These are phyloP conservation scores for Lentinula raphanica DNA, from an alignment of 768 basidiomycete genomes.

Conservation along the genomic window DNA sequence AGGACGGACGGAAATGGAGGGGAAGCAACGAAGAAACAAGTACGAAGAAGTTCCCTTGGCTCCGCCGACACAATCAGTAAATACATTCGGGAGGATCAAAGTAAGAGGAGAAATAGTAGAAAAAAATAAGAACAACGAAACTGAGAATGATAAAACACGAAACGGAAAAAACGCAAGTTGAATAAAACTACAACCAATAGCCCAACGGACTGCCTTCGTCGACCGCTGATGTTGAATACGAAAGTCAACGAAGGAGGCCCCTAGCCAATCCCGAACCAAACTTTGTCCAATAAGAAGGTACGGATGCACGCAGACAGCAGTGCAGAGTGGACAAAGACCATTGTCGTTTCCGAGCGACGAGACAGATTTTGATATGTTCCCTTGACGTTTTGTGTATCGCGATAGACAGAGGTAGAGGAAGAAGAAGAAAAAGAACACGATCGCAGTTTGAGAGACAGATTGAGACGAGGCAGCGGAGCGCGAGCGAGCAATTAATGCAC, in stretches of 20 bases:
- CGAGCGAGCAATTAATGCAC: conserved; percentile 1
- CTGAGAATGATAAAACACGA: conserved; percentile 10
- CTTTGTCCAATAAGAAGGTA: neutral
- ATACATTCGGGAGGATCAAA: neutral
- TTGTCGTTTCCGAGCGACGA: neutral
- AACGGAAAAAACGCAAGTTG: conserved; percentile 15
- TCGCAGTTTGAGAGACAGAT: neutral
- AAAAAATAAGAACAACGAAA: conserved; percentile 30
- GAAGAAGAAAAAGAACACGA: neutral
- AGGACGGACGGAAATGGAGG: neutral
- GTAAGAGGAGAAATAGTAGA: conserved; percentile 19
- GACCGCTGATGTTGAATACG: conserved; percentile 8
- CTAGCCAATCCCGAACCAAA: conserved; percentile 1
- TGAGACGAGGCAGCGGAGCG: neutral
- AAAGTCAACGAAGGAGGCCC: conserved; percentile 9
- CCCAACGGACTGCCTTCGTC: conserved; percentile 35
- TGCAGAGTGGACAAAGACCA: neutral
- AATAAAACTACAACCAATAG: conserved; percentile 61
- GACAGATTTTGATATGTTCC: neutral
- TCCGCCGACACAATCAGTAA: neutral
- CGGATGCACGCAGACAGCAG: neutral
- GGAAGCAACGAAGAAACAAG: neutral
- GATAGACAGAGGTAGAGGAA: neutral
- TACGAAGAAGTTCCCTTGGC: neutral
- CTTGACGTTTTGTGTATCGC: conserved; percentile 7